Conservation (phyloP, 2,329 filamentous ascomycete species). For the Claviceps sp. region DNA sequence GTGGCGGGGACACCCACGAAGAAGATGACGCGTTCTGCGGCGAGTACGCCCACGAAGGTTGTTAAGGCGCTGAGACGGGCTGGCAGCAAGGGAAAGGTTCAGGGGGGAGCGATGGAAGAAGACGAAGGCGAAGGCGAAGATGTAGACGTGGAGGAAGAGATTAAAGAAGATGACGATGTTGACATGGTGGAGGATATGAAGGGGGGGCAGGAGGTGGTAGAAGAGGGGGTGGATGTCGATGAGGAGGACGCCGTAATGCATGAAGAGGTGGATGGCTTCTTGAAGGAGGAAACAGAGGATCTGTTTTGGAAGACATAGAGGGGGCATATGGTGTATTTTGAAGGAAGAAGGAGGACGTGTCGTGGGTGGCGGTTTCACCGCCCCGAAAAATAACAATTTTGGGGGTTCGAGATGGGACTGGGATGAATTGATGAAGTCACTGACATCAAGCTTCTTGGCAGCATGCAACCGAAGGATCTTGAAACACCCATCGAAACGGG, state of each 20-base stretch:
- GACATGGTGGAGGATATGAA: slow-evolving; percentile 10
- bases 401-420: background rate
- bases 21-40: slow-evolving; percentile 6
- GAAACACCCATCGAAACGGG: background rate
- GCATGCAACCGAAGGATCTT: background rate
- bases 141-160: slow-evolving; percentile 2
- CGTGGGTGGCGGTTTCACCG: background rate
- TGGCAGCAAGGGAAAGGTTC: slow-evolving; percentile 13
- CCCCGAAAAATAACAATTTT: too few relatives aligned
- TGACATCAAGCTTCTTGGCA: background rate
- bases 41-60: slow-evolving; percentile 16
- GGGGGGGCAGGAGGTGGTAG: background rate
- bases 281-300: background rate
- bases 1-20: slow-evolving; percentile 9
- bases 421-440: background rate
- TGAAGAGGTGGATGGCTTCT: background rate
- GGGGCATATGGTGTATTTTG: background rate
- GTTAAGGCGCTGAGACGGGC: slow-evolving; percentile 15
- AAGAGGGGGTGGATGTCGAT: background rate
- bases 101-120: slow-evolving; percentile 7
- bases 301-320: background rate
- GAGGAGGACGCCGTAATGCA: background rate
- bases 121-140: background rate
- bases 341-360: background rate
- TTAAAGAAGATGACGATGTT: slow-evolving; percentile 9